Evolutionary conservation across 345 rosid genomes (phyloP), one percentile per base, ranked within the genome.

Genomic region (Turnera subulata): DNA sequence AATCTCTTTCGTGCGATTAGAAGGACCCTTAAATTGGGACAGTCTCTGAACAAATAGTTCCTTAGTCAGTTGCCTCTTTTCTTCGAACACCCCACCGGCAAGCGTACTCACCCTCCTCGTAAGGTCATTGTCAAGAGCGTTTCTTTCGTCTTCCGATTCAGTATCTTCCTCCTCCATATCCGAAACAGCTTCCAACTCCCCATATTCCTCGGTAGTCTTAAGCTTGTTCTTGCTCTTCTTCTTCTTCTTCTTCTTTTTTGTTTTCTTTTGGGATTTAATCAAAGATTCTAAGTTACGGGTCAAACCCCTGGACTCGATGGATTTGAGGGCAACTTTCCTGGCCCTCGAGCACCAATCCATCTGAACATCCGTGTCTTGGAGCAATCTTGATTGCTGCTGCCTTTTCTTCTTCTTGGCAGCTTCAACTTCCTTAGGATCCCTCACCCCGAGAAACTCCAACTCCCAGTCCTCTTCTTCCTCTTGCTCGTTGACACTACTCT

Each of bases 311-410:
- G 83, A 75, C 70, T 89, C 91, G 75, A 92, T 83, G 7, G 89
- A 77, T 56, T 79, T 76, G 39, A 89, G 82, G 12, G 96, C 97
- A 50, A 76, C 50, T 68, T 78, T 84, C 68, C 89, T 84, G 13
- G 96, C 93, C 74, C 84, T 80, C 18, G 78, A 72, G 73, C 95
- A 92, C 97, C 98, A 92, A 67, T 86, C 98, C 97, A 89, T 92
- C 54, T 83, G n/a, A n/a, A n/a, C 84, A 58, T 80, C 85, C 20
- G 73, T 72, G 50, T 79, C 91, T 0, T 72, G 73, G 11, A 83
- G 75, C 56, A 76, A 62, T 63, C 58, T 75, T 7, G 89, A 78
- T 5, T 68, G 73, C 23, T 61, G 33, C 37, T 69, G 65, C 38
- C 81, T 80, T 68, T 84, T 86, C 71, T 73, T 81, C 75, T 75